These are phyloP conservation scores for Phylloporus sp. DNA, from an alignment of 768 basidiomycete species.

Conservation along the genomic window DNA sequence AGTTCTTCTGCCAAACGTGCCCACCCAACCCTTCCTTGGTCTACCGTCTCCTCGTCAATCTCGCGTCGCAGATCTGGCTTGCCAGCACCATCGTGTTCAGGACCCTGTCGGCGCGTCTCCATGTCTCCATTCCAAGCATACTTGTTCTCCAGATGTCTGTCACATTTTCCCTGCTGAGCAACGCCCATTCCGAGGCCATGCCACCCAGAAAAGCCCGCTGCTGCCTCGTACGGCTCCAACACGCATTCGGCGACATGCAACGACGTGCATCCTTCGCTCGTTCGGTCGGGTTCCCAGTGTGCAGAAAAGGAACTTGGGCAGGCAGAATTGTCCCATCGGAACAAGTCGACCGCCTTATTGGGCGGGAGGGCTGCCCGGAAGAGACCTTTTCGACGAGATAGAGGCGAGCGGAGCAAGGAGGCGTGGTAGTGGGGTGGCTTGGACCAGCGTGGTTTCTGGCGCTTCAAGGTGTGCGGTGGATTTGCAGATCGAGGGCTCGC, in stretches of 20 bases:
- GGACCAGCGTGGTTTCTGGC: conserved; percentile 16
- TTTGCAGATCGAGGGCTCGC: conserved; percentile 7
- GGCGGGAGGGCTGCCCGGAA: conserved; percentile 21
- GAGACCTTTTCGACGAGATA: conserved; percentile 24
- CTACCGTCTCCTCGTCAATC: conserved; percentile 22
- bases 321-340: conserved; percentile 19
- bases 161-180: not conserved
- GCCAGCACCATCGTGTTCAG: not conserved
- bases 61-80: conserved; percentile 5
- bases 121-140: not conserved
- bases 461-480: conserved; percentile 7
- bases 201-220: conserved; percentile 30
- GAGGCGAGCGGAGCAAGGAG: conserved; percentile 23
- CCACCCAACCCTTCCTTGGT: conserved; percentile 23
- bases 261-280: not conserved
- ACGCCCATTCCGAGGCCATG: conserved; percentile 19
- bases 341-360: conserved; percentile 23
- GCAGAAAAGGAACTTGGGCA: not conserved
- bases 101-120: not conserved
- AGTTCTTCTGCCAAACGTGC: conserved; percentile 15
- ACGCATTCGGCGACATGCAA: conserved; percentile 19
- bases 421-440: conserved; percentile 29
- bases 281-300: not conserved
- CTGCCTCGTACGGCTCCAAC: conserved; percentile 24
- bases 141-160: not conserved